These are phyloP conservation scores for Blumeria hordei DNA, from an alignment of 2,329 filamentous ascomycete genomes.

Conservation along the genomic window DNA sequence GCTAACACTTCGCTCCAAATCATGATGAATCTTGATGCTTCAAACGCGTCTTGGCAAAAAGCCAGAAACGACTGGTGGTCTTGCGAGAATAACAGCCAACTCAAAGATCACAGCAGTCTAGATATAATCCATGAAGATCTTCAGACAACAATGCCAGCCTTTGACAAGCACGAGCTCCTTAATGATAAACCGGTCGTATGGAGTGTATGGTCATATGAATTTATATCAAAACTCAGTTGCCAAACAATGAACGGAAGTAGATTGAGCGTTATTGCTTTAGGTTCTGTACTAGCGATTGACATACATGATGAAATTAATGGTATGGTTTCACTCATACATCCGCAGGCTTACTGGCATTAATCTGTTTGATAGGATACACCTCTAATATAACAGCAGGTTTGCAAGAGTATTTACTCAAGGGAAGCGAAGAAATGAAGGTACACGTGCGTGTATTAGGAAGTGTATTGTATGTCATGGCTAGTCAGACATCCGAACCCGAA, in stretches of 20 bases:
- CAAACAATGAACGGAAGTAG: constrained; percentile 19
- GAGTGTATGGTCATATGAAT: constrained; percentile 1
- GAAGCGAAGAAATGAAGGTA: constrained; percentile 17
- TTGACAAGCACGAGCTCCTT: too few species aligned
- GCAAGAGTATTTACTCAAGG: constrained; percentile 16
- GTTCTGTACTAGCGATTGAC: constrained; percentile 47
- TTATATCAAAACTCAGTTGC: neutral
- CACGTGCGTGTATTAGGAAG: constrained; percentile 31
- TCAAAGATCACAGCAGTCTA: too few species aligned
- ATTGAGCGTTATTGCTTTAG: constrained; percentile 45
- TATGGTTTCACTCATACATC: constrained; percentile 1
- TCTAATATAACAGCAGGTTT: constrained; percentile 18
- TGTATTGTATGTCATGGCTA: constrained; percentile 32
- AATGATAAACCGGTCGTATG: neutral
- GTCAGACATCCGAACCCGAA: constrained; percentile 19
- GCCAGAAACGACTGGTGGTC: neutral
- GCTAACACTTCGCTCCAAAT: constrained; percentile 39
- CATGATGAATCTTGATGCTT: constrained; percentile 34
- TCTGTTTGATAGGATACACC: constrained; percentile 8
- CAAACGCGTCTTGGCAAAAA: constrained; percentile 22
- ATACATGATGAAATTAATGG: constrained; percentile 20
- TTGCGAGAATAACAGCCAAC: neutral
- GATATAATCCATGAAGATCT: too few species aligned
- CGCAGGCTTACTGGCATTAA: neutral
- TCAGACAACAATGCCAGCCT: too few species aligned